Base-by-base conservation (phyloP, 2,329 filamentous ascomycete genomes). In the Lecanicillium sp. region DNA sequence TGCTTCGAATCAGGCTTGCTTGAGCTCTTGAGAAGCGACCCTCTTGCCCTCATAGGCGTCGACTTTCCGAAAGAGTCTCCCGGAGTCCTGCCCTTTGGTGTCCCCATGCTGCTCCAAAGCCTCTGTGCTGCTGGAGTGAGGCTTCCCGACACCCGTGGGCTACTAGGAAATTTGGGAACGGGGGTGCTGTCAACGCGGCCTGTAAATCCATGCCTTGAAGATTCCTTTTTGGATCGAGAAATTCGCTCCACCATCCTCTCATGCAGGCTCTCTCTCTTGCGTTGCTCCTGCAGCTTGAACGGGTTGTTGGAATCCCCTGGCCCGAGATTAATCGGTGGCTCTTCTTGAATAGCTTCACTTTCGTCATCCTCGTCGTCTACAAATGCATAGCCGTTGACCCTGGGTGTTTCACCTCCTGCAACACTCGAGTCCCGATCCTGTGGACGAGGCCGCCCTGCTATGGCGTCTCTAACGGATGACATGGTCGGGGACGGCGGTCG, bases 351-450 rank as follows among this genome's bases (percentile, higher is more conserved):
- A 5, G 39, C n/a, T 7, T 58, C 51, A 2, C 65, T 64, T 13
- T 70, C 70, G 1, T 75, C 73, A 29, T 75, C 70, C 35, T 83
- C 84, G 41, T 94, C 87, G 49, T 95, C 88, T 27, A 98, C 89
- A 60, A 95, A 96, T 0, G 87, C 77, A 57, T 95, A 98, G 2
- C 92, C 92, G 46, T 94, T 94, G 1, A 96, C 85, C 3, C 86
- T 75, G 1, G 90, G 92, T 0, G 90, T 96, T 58, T 94, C 88
- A 42, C 71, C 73, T 1, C 69, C 68, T 0, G 51, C 49, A 3
- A 70, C 70, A 5, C 52, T 65, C 0, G 75, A 75, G 48, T 86
- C 80, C 11, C 77, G 76, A 17, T 80, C 75, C 8, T 70, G 73
- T 3, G 70, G 64, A 8, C 77, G 73, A 4, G 82, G 77, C 7